Evolutionary conservation across 306 rosid genomes (phyloP).

Genomic region (Bauhinia variegata): DNA sequence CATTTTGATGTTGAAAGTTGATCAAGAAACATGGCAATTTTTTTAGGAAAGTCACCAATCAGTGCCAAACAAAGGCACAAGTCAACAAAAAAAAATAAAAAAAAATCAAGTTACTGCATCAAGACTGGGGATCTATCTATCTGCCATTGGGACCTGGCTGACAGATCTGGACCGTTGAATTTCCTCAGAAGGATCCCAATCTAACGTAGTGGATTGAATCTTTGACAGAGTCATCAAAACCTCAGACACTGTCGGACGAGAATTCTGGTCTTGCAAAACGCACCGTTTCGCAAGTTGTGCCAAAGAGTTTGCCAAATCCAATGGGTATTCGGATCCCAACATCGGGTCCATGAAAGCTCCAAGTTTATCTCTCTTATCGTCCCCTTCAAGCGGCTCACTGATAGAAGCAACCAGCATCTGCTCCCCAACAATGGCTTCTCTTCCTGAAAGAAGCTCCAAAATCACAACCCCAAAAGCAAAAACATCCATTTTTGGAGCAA

Average conservation of each 20-base stretch:
- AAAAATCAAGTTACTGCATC: too few relatives aligned
- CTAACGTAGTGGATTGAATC: conserved; percentile 58
- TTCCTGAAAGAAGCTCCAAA: conserved; percentile 73
- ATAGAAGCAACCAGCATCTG: conserved; percentile 36
- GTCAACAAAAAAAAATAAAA: too few relatives aligned
- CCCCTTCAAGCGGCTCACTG: conserved; percentile 58
- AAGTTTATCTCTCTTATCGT: conserved; percentile 57
- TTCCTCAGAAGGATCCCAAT: conserved; percentile 77
- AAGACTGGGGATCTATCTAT: too few relatives aligned
- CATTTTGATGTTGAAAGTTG: too few relatives aligned
- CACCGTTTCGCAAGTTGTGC: conserved; percentile 65
- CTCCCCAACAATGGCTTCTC: conserved; percentile 45
- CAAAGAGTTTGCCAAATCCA: conserved; percentile 71
- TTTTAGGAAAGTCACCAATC: too few relatives aligned
- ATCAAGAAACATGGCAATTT: too few relatives aligned
- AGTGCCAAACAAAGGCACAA: too few relatives aligned
- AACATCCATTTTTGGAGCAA: conserved; percentile 73
- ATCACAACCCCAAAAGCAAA: conserved; percentile 73
- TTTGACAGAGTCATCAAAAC: conserved; percentile 59
- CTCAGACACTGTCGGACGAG: conserved; percentile 56
- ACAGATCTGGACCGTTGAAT: conserved; percentile 50
- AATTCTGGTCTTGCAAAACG: conserved; percentile 52
- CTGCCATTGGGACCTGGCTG: conserved; percentile 33
- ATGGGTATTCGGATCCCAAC: conserved; percentile 52
- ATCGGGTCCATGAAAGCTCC: conserved; percentile 60